A percentile compares a stretch with the other conserved stretches of the same genome.
Evolutionary conservation across 2,329 filamentous ascomycete species (phyloP).

Genomic region (Penicillium digitatum): DNA sequence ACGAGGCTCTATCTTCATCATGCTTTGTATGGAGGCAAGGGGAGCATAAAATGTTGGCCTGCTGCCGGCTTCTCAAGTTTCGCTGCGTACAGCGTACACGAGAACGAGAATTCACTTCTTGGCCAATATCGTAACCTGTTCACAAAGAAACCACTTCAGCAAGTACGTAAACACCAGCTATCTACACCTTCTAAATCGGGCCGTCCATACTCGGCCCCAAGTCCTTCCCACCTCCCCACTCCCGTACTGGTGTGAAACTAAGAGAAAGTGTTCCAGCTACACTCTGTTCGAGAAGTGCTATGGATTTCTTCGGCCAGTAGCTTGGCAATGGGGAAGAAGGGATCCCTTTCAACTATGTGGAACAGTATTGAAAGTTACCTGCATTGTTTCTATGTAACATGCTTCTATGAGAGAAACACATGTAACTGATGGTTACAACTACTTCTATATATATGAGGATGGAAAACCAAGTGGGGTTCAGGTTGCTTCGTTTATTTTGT

Average conservation of each 20-base stretch:
- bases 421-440: background rate
- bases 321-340: slow-evolving; percentile 11
- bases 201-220: background rate
- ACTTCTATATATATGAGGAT: background rate
- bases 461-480: background rate
- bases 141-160: background rate
- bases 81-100: background rate
- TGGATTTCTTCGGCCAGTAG: slow-evolving; percentile 6
- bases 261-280: background rate
- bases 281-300: background rate
- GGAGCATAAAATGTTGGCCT: background rate
- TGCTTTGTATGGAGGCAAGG: slow-evolving; percentile 3
- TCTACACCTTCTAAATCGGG: background rate
- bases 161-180: background rate
- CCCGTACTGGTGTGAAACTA: slow-evolving; percentile 12
- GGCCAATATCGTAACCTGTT: background rate
- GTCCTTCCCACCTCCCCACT: background rate
- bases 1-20: background rate
- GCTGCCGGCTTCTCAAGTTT: no score
- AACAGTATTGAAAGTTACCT: background rate
- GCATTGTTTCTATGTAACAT: no score
- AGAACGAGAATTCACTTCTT: background rate
- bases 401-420: no score
- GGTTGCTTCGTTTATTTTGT: background rate
- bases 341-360: background rate